Base-by-base conservation (phyloP, 768 basidiomycete genomes). In the Lactarius tabidus region DNA sequence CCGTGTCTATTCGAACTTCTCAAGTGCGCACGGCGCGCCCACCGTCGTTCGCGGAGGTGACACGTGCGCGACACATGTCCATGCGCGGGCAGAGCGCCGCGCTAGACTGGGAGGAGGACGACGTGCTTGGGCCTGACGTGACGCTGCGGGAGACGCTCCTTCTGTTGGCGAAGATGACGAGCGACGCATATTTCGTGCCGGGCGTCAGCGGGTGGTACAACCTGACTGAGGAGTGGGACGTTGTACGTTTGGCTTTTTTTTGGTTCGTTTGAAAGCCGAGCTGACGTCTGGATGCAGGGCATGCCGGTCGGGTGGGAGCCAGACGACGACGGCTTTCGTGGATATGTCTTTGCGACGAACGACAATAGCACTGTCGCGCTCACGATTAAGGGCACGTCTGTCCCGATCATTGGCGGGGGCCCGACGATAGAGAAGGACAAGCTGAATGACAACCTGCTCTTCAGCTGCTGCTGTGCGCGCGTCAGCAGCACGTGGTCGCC, bases 401-500 rank as follows among this genome's bases (percentile, higher is more conserved):
- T 90, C 1, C 80, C 81, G 12, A 77, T 87, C 71, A 81, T 91
- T 9, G 85, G 85, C 20, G 88, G 90, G 2, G 93, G 94, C 6
- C 88, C 91, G 15, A 97, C 95, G 10, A 82, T 85, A 45, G 82
- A 81, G 71, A 97, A 90, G 75, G 96, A 98, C 79, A 96, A 95
- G 77, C 76, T 88, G 64, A 98, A 98, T 76, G 95, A 98, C 71
- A 98, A 96, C 72, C 78, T 95, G n/a, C 77, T 98, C 38, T 96
- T 96, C 78, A 90, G 93, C 5, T 98, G 96, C 76, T 98, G 96
- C 75, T 98, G 96, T 71, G 95, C 94, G 2, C 83, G 90, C 8
- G 91, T 98, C n/a, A 93, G 91, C 38, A 91, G 93, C 60, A 92
- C 92, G 0, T 98, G 96, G 96, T 85, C 84, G 23, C 82, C 96